phyloP scores from a whole-genome alignment of 2,329 filamentous ascomycete genomes.

The Mollisiaceae sp. region DNA sequence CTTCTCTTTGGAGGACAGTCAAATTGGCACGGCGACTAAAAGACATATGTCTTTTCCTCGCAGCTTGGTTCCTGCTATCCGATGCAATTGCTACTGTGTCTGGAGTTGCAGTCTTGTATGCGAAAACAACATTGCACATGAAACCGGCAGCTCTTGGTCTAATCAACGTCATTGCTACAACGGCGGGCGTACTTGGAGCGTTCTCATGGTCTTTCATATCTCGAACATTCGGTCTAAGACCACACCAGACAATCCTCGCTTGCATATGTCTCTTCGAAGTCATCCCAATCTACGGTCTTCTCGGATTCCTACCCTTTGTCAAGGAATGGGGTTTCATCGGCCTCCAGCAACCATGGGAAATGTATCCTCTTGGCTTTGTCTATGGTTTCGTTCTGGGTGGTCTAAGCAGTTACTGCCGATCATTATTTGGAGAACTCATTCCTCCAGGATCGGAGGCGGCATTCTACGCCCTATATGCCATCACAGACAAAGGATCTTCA shows the following conservation, averaged over 20 bases:
- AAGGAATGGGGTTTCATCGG: slow-evolving; percentile 76
- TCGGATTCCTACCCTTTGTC: slow-evolving; percentile 85
- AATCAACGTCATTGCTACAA: slow-evolving; percentile 91
- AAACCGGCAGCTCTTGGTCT: slow-evolving; percentile 83
- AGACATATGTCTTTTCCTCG: slow-evolving; percentile 79
- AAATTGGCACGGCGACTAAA: slow-evolving; percentile 73
- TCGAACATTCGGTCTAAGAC: slow-evolving; percentile 68
- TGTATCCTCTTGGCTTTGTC: slow-evolving; percentile 89
- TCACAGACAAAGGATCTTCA: slow-evolving; percentile 95
- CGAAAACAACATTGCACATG: slow-evolving; percentile 93
- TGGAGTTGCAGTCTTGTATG: slow-evolving; percentile 92
- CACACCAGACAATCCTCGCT: slow-evolving; percentile 88
- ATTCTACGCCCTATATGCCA: slow-evolving; percentile 86
- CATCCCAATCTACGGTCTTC: slow-evolving; percentile 88
- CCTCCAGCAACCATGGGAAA: slow-evolving; percentile 94
- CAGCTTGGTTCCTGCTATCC: slow-evolving; percentile 91
- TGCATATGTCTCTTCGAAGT: slow-evolving; percentile 91
- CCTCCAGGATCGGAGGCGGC: slow-evolving; percentile 93
- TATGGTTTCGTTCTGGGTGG: slow-evolving; percentile 97
- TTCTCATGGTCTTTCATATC: slow-evolving; percentile 88
- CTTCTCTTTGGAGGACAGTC: slow-evolving; percentile 79
- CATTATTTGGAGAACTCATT: slow-evolving; percentile 90
- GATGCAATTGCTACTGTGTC: slow-evolving; percentile 95
- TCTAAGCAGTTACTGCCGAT: slow-evolving; percentile 87
- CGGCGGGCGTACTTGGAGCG: slow-evolving; percentile 83